These are phyloP conservation scores for Xylariaceae sp. DNA, from an alignment of 2,329 filamentous ascomycete genomes.

Conservation along the genomic window DNA sequence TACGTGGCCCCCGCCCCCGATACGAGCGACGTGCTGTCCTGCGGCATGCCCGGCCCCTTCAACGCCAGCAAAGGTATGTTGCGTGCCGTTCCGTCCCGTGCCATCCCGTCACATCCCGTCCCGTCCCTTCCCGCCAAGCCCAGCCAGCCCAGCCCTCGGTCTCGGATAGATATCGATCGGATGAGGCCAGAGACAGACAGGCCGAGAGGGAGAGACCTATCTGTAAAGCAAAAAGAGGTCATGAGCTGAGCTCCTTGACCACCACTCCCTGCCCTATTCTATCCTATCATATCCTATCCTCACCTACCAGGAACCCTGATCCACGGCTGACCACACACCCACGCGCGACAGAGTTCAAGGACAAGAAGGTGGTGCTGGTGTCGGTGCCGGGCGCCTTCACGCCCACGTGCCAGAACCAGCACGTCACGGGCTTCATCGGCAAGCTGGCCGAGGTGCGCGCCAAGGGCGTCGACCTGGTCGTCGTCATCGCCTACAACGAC, in stretches of 20 bases:
- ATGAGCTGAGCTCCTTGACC: background rate
- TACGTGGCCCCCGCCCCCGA: conserved; percentile 74
- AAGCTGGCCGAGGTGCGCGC: conserved; percentile 62
- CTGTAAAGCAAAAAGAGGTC: too few species aligned
- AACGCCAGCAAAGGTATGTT: conserved; percentile 64
- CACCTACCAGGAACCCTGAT: background rate
- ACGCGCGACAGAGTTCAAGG: conserved; percentile 47
- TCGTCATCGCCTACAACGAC: conserved; percentile 80
- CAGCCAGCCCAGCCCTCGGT: too few species aligned
- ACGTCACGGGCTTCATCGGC: conserved; percentile 73
- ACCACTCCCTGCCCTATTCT: background rate
- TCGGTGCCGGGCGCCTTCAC: conserved; percentile 69
- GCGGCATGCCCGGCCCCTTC: conserved; percentile 71
- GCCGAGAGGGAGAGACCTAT: too few species aligned
- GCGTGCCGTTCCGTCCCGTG: background rate
- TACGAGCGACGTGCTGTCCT: conserved; percentile 59
- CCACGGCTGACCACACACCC: background rate
- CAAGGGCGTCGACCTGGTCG: conserved; percentile 77
- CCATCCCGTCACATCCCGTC: background rate
- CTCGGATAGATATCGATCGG: too few species aligned
- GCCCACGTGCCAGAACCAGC: conserved; percentile 73
- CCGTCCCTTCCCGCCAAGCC: conserved; percentile 1
- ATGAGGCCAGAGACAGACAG: too few species aligned
- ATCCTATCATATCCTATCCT: too few species aligned
- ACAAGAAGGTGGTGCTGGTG: conserved; percentile 50